Conservation (phyloP, 1,139 yeast genomes). For the Geotrichum siamense region DNA sequence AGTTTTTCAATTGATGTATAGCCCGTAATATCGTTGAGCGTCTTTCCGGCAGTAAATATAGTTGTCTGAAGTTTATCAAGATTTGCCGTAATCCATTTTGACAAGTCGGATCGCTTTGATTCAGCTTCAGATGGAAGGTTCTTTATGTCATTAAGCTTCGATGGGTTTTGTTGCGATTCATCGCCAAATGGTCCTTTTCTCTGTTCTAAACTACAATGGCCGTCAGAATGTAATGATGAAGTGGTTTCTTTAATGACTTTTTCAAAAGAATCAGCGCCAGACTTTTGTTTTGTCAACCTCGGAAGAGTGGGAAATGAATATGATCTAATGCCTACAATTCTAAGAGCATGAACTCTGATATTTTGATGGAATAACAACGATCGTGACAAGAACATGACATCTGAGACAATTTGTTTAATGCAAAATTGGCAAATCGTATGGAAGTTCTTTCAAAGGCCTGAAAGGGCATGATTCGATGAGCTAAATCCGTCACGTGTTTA, state of each 20-base stretch:
- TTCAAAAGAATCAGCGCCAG: no score
- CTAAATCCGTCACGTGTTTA: no score
- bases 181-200: background rate
- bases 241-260: background rate
- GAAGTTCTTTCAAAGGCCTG: no score
- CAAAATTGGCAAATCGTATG: no score
- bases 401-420: no score
- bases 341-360: no score
- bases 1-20: constrained; percentile 73
- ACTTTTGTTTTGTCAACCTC: no score
- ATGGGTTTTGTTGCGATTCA: background rate
- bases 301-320: no score
- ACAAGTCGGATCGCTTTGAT: constrained; percentile 41
- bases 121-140: constrained; percentile 42
- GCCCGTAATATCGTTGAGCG: constrained; percentile 88
- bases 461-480: no score
- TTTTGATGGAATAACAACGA: no score
- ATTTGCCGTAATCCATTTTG: constrained; percentile 48
- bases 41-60: constrained; percentile 59
- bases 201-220: constrained; percentile 11
- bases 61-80: constrained; percentile 61
- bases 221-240: constrained; percentile 5
- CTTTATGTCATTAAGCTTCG: constrained; percentile 15
- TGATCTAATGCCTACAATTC: no score
- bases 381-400: no score